These are phyloP conservation scores for Fomitopsis pulvina DNA, from an alignment of 768 basidiomycete species.

Conservation along the genomic window DNA sequence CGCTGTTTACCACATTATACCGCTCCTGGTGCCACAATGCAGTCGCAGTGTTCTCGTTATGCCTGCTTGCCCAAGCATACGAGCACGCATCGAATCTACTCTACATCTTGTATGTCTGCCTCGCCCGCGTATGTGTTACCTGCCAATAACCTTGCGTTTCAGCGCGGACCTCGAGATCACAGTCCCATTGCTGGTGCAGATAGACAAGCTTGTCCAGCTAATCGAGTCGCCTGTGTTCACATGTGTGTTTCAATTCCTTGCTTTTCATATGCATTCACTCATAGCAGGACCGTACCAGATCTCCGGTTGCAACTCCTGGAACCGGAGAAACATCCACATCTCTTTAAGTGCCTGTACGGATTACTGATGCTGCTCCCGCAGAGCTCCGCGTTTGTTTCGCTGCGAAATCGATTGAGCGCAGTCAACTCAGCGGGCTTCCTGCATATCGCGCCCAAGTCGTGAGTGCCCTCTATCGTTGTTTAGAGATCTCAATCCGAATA, in stretches of 20 bases:
- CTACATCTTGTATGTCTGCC: slow-evolving; percentile 75
- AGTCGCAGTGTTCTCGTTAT: slow-evolving; percentile 93
- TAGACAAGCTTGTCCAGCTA: slow-evolving; percentile 95
- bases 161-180: slow-evolving; percentile 98
- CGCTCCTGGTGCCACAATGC: slow-evolving; percentile 99
- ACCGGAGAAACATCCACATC: slow-evolving; percentile 91
- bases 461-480: slow-evolving; percentile 20
- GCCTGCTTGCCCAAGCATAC: slow-evolving; percentile 95
- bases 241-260: slow-evolving; percentile 42
- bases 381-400: slow-evolving; percentile 91
- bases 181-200: slow-evolving; percentile 88
- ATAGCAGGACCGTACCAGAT: slow-evolving; percentile 35
- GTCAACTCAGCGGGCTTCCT: slow-evolving; percentile 94
- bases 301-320: slow-evolving; percentile 91
- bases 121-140: not conserved
- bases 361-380: slow-evolving; percentile 96
- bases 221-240: slow-evolving; percentile 99
- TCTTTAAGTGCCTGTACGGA: slow-evolving; percentile 97
- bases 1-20: slow-evolving; percentile 88
- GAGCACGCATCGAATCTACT: slow-evolving; percentile 97
- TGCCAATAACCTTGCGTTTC: too few species aligned
- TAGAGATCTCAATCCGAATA: not conserved
- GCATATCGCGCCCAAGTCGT: slow-evolving; percentile 86
- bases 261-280: not conserved
- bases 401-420: slow-evolving; percentile 89